phyloP scores from a whole-genome alignment of 2,329 filamentous ascomycete species.

The Thielaviopsis musarum region DNA sequence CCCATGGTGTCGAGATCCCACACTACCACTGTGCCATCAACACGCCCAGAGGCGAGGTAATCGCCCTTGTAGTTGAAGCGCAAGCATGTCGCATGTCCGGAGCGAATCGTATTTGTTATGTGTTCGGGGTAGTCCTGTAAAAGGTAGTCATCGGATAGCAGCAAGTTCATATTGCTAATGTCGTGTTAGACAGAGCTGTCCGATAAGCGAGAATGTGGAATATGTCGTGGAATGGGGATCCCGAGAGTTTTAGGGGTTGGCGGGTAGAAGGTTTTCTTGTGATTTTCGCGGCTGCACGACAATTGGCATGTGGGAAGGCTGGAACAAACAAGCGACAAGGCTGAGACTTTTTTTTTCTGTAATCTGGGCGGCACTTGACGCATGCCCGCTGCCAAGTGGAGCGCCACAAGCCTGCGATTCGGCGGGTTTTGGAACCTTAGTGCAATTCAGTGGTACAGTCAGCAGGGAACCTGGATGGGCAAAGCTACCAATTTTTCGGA shows the following conservation, averaged over 20 bases:
- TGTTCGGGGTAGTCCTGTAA: conserved; percentile 77
- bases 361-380: background rate
- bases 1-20: conserved; percentile 98
- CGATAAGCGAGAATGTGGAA: background rate
- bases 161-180: conserved; percentile 35
- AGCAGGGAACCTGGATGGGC: background rate
- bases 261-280: background rate
- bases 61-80: conserved; percentile 93
- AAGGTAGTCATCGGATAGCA: conserved; percentile 45
- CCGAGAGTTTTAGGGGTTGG: background rate
- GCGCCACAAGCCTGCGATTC: background rate
- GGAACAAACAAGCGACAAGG: conserved; percentile 6
- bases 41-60: conserved; percentile 82
- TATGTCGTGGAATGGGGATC: background rate
- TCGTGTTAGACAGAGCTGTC: background rate
- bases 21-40: conserved; percentile 85
- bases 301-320: conserved; percentile 10
- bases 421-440: background rate
- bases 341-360: conserved; percentile 5
- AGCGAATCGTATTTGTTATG: conserved; percentile 72
- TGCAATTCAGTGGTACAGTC: background rate
- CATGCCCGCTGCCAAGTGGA: background rate
- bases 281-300: background rate
- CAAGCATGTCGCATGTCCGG: conserved; percentile 46
- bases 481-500: background rate